Percentiles rank a stretch among this genome's conserved stretches.
phyloP scores from a whole-genome alignment of 768 basidiomycete species.

The Suillus sp. region DNA sequence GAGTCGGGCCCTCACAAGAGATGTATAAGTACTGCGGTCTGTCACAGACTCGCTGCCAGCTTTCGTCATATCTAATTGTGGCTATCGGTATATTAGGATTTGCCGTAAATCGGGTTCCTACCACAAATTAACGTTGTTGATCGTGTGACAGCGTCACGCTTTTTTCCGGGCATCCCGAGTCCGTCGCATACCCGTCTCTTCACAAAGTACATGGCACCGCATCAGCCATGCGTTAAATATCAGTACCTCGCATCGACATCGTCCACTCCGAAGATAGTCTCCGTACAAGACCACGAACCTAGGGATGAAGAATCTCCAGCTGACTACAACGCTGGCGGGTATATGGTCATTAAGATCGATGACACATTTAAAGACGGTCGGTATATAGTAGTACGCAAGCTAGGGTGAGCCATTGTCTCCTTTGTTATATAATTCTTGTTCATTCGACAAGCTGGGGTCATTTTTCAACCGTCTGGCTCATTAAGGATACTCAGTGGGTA shows the following conservation, averaged over 20 bases:
- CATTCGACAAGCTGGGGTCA: constrained; percentile 77
- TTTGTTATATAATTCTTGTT: constrained; percentile 5
- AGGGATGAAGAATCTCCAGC: constrained; percentile 85
- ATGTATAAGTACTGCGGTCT: neutral
- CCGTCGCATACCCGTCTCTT: constrained; percentile 18
- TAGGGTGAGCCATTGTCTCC: constrained; percentile 58
- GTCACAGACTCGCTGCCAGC: too few species aligned
- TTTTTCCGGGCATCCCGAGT: constrained; percentile 11
- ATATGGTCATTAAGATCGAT: constrained; percentile 77
- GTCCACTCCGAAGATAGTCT: constrained; percentile 67
- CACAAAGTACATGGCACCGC: constrained; percentile 57
- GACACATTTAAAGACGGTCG: constrained; percentile 85
- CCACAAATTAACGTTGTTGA: constrained; percentile 6
- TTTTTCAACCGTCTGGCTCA: constrained; percentile 94
- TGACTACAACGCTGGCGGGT: constrained; percentile 81
- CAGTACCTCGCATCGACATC: constrained; percentile 71
- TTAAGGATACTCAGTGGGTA: constrained; percentile 73
- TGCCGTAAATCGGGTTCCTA: constrained; percentile 4
- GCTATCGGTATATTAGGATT: neutral
- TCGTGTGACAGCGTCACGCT: constrained; percentile 16
- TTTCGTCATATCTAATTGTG: neutral
- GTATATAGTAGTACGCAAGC: constrained; percentile 86
- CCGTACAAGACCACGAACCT: constrained; percentile 61
- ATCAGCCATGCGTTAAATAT: constrained; percentile 68
- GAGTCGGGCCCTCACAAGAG: neutral